Evolutionary conservation across 2,329 filamentous ascomycete species (phyloP), one percentile per base, ranked within the genome.

Genomic region (Aspergillus cejpii): DNA sequence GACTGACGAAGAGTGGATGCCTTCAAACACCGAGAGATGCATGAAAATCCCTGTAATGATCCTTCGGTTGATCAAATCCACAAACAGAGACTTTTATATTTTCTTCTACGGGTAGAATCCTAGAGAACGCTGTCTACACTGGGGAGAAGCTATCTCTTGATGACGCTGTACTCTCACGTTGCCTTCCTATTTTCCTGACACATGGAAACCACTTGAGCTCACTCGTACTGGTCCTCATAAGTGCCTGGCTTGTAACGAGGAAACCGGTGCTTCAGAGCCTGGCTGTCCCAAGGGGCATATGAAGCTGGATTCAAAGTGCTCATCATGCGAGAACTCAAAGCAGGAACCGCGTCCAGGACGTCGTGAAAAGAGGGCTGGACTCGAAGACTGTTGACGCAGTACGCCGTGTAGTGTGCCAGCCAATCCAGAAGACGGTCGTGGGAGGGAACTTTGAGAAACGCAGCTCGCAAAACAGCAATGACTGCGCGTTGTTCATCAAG

Each of bases 361-460:
- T 47, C 44, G n/a, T 47, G 37, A 33, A 44, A 46, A 28, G 34
- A 42, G 3, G 27, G 24, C 37, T 45, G 43, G 4, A 36, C 6
- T 15, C 21, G 38, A 19, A 48, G 28, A 15, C 41, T 23, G 12
- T 36, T 10, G 6, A 42, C 15, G 24, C 26, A 33, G 27, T 48
- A 45, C 17, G 45, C 20, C 5, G 42, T 38, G 29, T 48, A 45
- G 10, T 48, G 38, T 28, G 42, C 45, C 14, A 48, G 38, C 45
- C 38, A 48, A 29, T 48, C 41, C n/a, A 42, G 19, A 3, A 45
- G 27, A 15, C 8, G 24, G 24, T 48, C 42, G 10, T 39, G 11
- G 5, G 23, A 7, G 10, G 28, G 10, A 5, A 48, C 14, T 14
- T 26, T 37, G 26, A 11, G 15, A 39, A 45, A 45, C 8, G 33